Evolutionary conservation across 2,329 filamentous ascomycete genomes (phyloP).

Genomic region (Colletotrichum kahawae): DNA sequence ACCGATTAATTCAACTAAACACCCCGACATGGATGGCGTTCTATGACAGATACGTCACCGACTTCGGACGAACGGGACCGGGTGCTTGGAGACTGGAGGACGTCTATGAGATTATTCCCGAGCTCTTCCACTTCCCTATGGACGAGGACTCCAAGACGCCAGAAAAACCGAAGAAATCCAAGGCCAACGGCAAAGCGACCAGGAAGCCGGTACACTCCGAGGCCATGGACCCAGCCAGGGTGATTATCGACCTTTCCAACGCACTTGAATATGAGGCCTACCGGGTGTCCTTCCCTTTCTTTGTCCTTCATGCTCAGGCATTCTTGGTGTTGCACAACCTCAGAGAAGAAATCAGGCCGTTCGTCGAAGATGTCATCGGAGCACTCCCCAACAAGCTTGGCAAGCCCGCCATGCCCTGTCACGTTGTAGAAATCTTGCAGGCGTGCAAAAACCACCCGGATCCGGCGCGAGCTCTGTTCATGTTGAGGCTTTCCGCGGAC

Average conservation of each 20-base stretch:
- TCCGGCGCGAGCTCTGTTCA: background rate
- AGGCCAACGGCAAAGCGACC: background rate
- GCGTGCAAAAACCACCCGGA: background rate
- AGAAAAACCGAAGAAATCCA: background rate
- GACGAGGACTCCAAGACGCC: background rate
- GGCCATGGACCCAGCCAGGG: background rate
- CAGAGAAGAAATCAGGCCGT: background rate
- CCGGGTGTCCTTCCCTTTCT: background rate
- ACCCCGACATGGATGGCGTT: conserved; percentile 42
- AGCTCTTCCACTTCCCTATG: background rate
- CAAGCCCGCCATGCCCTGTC: background rate
- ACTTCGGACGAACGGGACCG: background rate
- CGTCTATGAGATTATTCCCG: conserved; percentile 36
- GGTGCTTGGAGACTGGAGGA: conserved; percentile 37
- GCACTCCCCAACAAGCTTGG: background rate
- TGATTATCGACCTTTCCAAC: background rate
- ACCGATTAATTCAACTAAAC: conserved; percentile 33
- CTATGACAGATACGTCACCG: conserved; percentile 32
- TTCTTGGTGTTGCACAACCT: background rate
- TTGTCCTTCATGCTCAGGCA: background rate
- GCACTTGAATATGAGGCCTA: background rate
- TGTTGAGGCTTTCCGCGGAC: background rate
- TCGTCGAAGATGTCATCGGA: background rate
- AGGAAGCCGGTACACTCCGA: background rate
- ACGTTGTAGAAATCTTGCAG: background rate